Evolutionary conservation across 805 yeast genomes (phyloP).

Genomic region (Barnettozyma wickerhamii): DNA sequence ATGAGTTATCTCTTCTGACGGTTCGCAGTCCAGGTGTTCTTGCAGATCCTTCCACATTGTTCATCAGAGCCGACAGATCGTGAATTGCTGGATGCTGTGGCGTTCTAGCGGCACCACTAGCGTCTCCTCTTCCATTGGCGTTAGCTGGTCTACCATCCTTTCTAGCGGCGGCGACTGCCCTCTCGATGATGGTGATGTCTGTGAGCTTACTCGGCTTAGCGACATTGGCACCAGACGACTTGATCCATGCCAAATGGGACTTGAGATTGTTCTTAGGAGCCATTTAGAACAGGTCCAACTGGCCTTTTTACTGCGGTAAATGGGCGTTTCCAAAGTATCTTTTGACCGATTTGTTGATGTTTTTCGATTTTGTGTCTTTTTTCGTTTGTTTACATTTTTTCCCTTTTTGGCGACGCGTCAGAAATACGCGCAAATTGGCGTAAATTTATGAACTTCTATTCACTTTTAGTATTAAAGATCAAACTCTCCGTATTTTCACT

Average conservation of each 20-base stretch:
- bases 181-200: slow-evolving; percentile 10
- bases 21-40: slow-evolving; percentile 18
- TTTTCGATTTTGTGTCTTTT: not conserved
- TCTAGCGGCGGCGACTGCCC: not conserved
- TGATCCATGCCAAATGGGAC: slow-evolving; percentile 26
- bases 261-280: slow-evolving; percentile 26
- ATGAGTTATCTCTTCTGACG: slow-evolving; percentile 18
- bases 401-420: slow-evolving; percentile 2
- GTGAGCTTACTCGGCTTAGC: slow-evolving; percentile 17
- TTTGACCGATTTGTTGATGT: too few species aligned
- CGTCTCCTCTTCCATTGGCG: not conserved
- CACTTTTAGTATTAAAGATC: too few species aligned
- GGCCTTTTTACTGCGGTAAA: too few species aligned
- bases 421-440: too few species aligned
- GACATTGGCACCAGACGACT: slow-evolving; percentile 18
- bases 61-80: slow-evolving; percentile 8
- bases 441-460: too few species aligned
- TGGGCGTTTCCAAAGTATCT: too few species aligned
- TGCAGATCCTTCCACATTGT: slow-evolving; percentile 10
- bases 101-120: not conserved
- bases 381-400: not conserved
- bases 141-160: not conserved
- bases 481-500: not conserved
- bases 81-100: not conserved
- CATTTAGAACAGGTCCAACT: too few species aligned